Evolutionary conservation across 2,329 filamentous ascomycete genomes (phyloP), one percentile per base, ranked within the genome.

Genomic region (Arthroderma sp.): DNA sequence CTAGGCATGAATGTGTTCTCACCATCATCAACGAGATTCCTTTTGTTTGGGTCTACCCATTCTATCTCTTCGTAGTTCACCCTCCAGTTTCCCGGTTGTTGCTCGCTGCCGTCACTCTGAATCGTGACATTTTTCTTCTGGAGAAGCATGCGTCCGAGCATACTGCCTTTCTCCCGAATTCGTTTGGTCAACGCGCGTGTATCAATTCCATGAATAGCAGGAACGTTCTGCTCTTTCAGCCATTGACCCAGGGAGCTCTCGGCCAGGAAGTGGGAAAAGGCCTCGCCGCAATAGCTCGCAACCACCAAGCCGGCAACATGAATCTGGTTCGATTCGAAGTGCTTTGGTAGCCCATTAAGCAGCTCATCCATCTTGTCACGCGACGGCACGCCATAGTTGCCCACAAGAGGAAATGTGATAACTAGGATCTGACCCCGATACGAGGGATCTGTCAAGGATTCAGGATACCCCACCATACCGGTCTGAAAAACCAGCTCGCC

Each of bases 401-500:
- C 91, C 60, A 95, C 87, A 39, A 97, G 79, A 59, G 91, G 93
- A 73, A 95, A 96, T 56, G 91, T 98, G 68, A 97, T 84, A 73
- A 97, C 91, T 66, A 98, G 81, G 66, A 98, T 95, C 77, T 98
- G 91, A 64, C 93, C 87, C 64, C 87, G 86, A 77, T 91, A 91
- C 19, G 87, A 91, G 56, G 87, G 87, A 67, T 91, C 87, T 67
- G 87, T 91, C 80, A 91, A 84, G 52, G 87, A 94, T 79, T 98
- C 93, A 43, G 93, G 91, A 72, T 98, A 98, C 69, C 93, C 93
- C 66, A 97, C 93, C 91, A 97, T 95, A 74, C 93, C 93, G 59
- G 93, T 98, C 81, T 97, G 91, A 78, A 98, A 98, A 75, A 98
- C 93, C 71, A 98, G 80, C 79, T 98, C 93, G 73, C 93, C 93